Conservation (phyloP, 768 basidiomycete species). For the Coprinellus micaceus region DNA sequence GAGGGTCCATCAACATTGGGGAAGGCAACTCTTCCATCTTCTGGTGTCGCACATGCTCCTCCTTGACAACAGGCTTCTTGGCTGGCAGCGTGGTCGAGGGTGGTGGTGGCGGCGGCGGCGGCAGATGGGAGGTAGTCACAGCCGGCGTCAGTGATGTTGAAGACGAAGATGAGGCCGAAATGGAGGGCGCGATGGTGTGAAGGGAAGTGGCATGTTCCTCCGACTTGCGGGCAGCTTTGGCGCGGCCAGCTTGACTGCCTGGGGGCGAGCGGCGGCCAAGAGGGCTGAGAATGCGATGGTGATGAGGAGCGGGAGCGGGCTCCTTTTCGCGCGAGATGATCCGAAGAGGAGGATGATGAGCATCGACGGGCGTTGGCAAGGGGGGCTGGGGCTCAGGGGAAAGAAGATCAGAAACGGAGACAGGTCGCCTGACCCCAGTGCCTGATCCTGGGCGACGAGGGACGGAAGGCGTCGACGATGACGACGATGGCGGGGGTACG, state of each 20-base stretch:
- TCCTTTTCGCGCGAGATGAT: conserved; percentile 12
- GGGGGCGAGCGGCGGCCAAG: conserved; percentile 43
- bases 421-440: conserved; percentile 21
- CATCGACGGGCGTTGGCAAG: neutral
- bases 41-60: neutral
- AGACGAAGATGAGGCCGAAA: conserved; percentile 5
- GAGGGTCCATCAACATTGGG: neutral
- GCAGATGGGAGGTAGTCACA: neutral
- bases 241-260: conserved; percentile 44
- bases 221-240: conserved; percentile 43
- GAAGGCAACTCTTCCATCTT: neutral
- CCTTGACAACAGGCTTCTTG: neutral
- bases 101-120: neutral
- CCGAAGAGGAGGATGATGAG: conserved; percentile 5
- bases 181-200: conserved; percentile 7
- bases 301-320: conserved; percentile 5
- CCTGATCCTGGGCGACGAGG: conserved; percentile 25
- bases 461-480: conserved; percentile 6
- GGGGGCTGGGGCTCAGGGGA: conserved; percentile 15
- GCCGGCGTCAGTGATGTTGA: neutral
- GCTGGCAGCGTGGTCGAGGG: neutral
- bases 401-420: conserved; percentile 26
- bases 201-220: conserved; percentile 26
- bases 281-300: conserved; percentile 27
- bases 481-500: conserved; percentile 13